Percentiles rank a stretch among this genome's conserved stretches.
phyloP scores from a whole-genome alignment of 208 protist genomes.

The Acanthamoeba comandoni region DNA sequence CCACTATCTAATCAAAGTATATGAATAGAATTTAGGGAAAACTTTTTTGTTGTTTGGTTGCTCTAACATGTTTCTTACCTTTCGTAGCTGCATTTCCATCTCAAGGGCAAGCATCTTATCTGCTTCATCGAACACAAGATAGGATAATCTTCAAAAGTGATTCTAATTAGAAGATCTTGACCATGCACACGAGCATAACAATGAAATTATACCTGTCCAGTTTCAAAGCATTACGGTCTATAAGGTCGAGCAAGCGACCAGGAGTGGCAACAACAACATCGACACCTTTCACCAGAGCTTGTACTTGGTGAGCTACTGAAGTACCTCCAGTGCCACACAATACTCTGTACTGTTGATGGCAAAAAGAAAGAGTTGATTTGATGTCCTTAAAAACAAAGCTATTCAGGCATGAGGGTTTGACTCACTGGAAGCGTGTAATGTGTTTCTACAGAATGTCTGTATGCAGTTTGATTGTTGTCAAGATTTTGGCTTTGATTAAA shows the following conservation, averaged over 20 bases:
- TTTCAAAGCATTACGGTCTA: not conserved
- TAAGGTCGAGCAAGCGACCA: constrained; percentile 42
- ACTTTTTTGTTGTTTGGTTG: not conserved
- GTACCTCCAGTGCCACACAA: constrained; percentile 1
- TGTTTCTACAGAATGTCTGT: not conserved
- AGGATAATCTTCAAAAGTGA: constrained; percentile 7
- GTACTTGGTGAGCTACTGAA: constrained; percentile 16
- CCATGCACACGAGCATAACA: not conserved
- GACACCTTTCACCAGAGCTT: constrained; percentile 3
- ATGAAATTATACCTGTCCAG: constrained; percentile 25
- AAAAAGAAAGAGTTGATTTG: not conserved
- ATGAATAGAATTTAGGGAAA: not conserved
- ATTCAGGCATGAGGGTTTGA: too few relatives aligned
- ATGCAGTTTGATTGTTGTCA: constrained; percentile 13
- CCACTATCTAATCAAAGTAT: constrained; percentile 44
- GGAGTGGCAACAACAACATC: constrained; percentile 56
- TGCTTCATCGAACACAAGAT: constrained; percentile 65
- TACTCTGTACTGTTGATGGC: not conserved
- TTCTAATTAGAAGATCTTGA: constrained; percentile 1
- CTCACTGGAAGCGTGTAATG: too few relatives aligned
- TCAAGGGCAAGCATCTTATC: constrained; percentile 23
- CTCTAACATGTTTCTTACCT: not conserved
- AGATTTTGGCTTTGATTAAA: too few relatives aligned
- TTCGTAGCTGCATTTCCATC: constrained; percentile 28
- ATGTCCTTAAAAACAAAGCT: too few relatives aligned